Percentiles rank a stretch among this genome's conserved stretches.
These are phyloP conservation scores for Sporisorium iseilematis-ciliati DNA, from an alignment of 1,284 basidiomycete genomes.

Conservation along the genomic window DNA sequence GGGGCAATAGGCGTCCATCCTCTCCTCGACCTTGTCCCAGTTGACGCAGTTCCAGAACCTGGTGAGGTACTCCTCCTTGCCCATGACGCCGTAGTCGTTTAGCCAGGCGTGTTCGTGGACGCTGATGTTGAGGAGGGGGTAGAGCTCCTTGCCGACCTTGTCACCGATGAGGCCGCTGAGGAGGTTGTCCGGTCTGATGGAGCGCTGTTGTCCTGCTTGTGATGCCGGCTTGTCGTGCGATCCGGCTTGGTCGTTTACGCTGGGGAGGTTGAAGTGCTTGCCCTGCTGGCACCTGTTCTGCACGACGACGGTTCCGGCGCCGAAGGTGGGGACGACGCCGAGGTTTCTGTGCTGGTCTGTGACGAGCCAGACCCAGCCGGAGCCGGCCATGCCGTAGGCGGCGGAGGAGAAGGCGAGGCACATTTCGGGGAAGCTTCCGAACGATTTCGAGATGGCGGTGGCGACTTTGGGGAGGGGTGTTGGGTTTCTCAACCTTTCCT, in stretches of 20 bases:
- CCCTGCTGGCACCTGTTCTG: constrained; percentile 63
- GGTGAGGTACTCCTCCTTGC: constrained; percentile 87
- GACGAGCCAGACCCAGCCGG: constrained; percentile 90
- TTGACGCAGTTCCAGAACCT: constrained; percentile 90
- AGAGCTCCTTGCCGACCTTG: constrained; percentile 75
- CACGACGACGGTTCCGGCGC: constrained; percentile 88
- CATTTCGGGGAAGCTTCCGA: constrained; percentile 78
- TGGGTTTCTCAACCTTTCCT: constrained; percentile 36
- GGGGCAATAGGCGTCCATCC: constrained; percentile 51
- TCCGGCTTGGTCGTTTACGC: constrained; percentile 58
- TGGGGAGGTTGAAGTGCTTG: constrained; percentile 51
- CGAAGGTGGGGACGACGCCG: constrained; percentile 85
- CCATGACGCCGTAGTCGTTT: constrained; percentile 90
- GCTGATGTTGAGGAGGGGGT: constrained; percentile 85
- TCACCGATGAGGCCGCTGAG: constrained; percentile 43
- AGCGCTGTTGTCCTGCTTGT: constrained; percentile 46
- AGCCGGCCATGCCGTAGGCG: constrained; percentile 79
- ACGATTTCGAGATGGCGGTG: constrained; percentile 74
- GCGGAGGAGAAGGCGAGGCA: constrained; percentile 83
- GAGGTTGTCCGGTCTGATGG: constrained; percentile 21
- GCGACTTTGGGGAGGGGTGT: constrained; percentile 65
- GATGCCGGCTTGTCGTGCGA: constrained; percentile 56
- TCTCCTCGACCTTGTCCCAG: constrained; percentile 75
- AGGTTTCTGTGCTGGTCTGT: constrained; percentile 77
- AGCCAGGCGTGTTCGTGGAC: constrained; percentile 94